Evolutionary conservation across 2,329 filamentous ascomycete species (phyloP).

Genomic region (Trichophyton rubrum): DNA sequence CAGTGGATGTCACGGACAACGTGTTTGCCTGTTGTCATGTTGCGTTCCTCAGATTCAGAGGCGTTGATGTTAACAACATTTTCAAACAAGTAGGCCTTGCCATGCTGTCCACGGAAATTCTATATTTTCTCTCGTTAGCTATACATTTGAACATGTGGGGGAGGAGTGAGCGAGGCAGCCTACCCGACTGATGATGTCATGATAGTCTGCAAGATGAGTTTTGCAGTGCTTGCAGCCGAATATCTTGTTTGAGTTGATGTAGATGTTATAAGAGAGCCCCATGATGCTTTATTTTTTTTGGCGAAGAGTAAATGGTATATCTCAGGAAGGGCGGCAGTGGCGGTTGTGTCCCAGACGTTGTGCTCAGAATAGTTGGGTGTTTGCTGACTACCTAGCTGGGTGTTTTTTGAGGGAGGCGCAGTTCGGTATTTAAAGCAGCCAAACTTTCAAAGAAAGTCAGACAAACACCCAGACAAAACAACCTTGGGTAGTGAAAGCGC

Average conservation of each 20-base stretch:
- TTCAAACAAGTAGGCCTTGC: slow-evolving; percentile 95
- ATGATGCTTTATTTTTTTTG: slow-evolving; percentile 35
- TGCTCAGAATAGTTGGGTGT: neutral
- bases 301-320: neutral
- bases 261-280: slow-evolving; percentile 85
- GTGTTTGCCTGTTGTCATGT: slow-evolving; percentile 94
- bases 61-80: slow-evolving; percentile 80
- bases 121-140: slow-evolving; percentile 28
- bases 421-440: neutral
- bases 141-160: slow-evolving; percentile 1
- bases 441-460: neutral
- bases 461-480: neutral
- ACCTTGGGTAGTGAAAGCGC: too few species aligned
- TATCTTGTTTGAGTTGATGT: slow-evolving; percentile 73
- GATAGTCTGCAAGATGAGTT: slow-evolving; percentile 85
- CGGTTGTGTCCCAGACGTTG: neutral
- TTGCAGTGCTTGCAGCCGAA: slow-evolving; percentile 94
- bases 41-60: slow-evolving; percentile 76
- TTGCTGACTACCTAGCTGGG: neutral
- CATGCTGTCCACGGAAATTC: slow-evolving; percentile 97
- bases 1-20: slow-evolving; percentile 88
- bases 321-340: neutral
- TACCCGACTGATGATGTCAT: slow-evolving; percentile 91
- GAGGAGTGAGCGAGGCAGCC: slow-evolving; percentile 23
- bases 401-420: neutral